A percentile compares a stretch with the other conserved stretches of the same genome.
Conservation (phyloP, 495 filamentous ascomycete species). For the Friedmanniomyces simplex region DNA sequence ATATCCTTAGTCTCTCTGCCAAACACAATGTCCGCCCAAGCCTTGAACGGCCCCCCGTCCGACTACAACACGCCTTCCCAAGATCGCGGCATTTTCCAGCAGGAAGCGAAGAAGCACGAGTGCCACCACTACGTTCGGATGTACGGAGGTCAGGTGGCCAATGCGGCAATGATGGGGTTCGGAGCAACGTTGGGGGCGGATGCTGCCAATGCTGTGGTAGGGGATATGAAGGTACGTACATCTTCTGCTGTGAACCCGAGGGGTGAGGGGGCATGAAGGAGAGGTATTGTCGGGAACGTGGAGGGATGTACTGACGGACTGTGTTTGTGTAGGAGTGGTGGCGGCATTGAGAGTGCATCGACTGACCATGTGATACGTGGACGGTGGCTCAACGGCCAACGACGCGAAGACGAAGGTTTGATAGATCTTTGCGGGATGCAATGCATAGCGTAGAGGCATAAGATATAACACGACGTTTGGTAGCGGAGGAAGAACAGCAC, state of each 20-base stretch:
- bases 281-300: no score
- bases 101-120: slow-evolving; percentile 8
- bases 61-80: slow-evolving; percentile 12
- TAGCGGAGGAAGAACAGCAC: no score
- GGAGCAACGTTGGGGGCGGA: slow-evolving; percentile 12
- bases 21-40: slow-evolving; percentile 9
- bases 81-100: slow-evolving; percentile 14
- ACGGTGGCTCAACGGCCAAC: no score
- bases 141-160: slow-evolving; percentile 12
- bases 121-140: slow-evolving; percentile 13
- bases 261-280: no score
- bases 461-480: no score
- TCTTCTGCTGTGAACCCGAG: no score
- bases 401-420: no score
- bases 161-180: slow-evolving; percentile 14
- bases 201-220: slow-evolving; percentile 10
- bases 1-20: neutral
- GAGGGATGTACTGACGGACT: neutral
- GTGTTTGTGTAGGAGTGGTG: neutral
- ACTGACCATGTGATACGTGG: neutral
- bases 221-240: slow-evolving; percentile 12
- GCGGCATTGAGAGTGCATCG: neutral
- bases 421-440: no score
- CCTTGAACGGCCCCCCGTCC: slow-evolving; percentile 6
- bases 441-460: no score